Percentiles rank a stretch among this genome's conserved stretches.
Evolutionary conservation across 1,139 yeast species (phyloP).

Genomic region (Waltiozyma sp.): DNA sequence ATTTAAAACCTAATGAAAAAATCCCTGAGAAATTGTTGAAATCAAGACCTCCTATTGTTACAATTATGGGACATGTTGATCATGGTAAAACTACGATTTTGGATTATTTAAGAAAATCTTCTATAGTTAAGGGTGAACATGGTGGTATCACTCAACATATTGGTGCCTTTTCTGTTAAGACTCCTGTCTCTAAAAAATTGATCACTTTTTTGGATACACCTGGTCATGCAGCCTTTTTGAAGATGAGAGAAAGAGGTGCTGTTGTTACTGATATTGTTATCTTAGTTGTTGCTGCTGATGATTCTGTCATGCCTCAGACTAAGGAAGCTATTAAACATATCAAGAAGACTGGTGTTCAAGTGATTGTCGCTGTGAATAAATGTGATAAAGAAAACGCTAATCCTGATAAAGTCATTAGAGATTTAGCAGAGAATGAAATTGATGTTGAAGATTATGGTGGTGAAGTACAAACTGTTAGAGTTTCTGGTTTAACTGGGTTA

Average conservation of each 20-base stretch:
- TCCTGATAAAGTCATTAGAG: constrained; percentile 59
- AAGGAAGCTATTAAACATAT: constrained; percentile 93
- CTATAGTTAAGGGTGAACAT: constrained; percentile 73
- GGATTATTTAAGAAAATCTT: constrained; percentile 74
- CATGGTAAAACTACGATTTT: constrained; percentile 95
- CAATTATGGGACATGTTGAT: constrained; percentile 98
- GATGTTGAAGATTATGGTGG: constrained; percentile 94
- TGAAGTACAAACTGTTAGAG: constrained; percentile 80
- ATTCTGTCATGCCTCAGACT: constrained; percentile 96
- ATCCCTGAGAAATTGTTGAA: constrained; percentile 47
- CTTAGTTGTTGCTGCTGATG: constrained; percentile 96
- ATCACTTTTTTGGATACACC: constrained; percentile 95
- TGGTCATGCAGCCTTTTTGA: constrained; percentile 94
- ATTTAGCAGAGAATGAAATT: constrained; percentile 65
- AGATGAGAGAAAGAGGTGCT: constrained; percentile 96
- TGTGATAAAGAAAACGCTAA: constrained; percentile 76
- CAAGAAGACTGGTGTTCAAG: constrained; percentile 31
- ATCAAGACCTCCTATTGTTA: constrained; percentile 84
- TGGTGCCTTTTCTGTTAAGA: constrained; percentile 85
- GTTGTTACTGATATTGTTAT: constrained; percentile 86
- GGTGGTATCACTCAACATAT: constrained; percentile 98
- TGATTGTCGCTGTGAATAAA: constrained; percentile 87
- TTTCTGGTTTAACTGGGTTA: constrained; percentile 77
- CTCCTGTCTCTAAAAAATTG: constrained; percentile 61
- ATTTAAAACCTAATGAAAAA: constrained; percentile 21